Evolutionary conservation across 371 early-diverging fungal species (phyloP).

Genomic region (Fennellomyces sp.): DNA sequence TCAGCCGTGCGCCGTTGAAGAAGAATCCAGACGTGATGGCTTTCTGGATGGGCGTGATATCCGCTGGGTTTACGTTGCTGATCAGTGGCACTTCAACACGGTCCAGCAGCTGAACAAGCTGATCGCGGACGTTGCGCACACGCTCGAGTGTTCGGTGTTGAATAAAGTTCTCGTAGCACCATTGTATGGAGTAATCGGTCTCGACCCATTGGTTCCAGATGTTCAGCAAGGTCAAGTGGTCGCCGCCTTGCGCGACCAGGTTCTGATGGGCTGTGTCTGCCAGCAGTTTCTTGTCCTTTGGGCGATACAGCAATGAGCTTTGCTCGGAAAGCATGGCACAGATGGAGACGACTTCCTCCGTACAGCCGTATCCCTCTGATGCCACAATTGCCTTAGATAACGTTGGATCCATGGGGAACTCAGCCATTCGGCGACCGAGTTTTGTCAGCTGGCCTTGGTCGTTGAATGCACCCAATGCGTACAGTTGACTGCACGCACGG

Average conservation of each 20-base stretch:
- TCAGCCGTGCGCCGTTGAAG: constrained; percentile 86
- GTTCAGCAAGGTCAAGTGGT: constrained; percentile 89
- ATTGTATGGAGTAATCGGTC: constrained; percentile 89
- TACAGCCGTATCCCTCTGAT: constrained; percentile 90
- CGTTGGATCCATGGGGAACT: constrained; percentile 98
- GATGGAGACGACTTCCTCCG: constrained; percentile 89
- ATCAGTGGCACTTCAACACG: constrained; percentile 88
- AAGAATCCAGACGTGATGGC: constrained; percentile 95
- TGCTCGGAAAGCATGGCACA: constrained; percentile 93
- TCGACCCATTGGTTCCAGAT: constrained; percentile 97
- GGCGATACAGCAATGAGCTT: constrained; percentile 90
- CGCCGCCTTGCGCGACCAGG: constrained; percentile 86
- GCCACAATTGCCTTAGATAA: constrained; percentile 92
- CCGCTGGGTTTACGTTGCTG: constrained; percentile 75
- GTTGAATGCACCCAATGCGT: constrained; percentile 95
- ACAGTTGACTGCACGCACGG: constrained; percentile 91
- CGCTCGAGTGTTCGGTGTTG: constrained; percentile 90
- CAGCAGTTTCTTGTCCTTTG: constrained; percentile 91
- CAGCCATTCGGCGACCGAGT: constrained; percentile 97
- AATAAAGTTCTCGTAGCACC: constrained; percentile 97
- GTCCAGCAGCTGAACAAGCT: constrained; percentile 90
- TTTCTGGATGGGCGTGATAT: constrained; percentile 82
- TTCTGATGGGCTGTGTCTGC: constrained; percentile 94
- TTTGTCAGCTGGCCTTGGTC: constrained; percentile 93
- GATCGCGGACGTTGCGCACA: constrained; percentile 94